Evolutionary conservation across 495 filamentous ascomycete genomes (phyloP).

Genomic region (Aspergillus incahuasiensis): DNA sequence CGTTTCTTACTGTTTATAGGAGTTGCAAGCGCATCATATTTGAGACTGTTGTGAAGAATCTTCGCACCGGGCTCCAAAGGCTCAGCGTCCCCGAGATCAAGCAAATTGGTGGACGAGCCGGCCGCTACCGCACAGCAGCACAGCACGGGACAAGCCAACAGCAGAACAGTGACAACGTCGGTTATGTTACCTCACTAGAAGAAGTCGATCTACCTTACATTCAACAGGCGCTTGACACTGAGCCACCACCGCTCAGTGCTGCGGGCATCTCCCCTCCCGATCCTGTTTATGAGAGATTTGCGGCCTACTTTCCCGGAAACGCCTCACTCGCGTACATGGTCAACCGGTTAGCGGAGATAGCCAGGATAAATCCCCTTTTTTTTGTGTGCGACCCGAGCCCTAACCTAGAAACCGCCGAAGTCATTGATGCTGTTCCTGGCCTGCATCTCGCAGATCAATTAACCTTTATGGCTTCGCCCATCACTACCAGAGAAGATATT

Average conservation of each 20-base stretch:
- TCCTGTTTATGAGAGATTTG: conserved; percentile 62
- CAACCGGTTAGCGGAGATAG: conserved; percentile 62
- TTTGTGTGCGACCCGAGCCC: conserved; percentile 62
- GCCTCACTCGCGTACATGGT: conserved; percentile 77
- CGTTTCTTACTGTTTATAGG: conserved; percentile 30
- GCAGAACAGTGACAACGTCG: conserved; percentile 43
- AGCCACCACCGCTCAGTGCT: conserved; percentile 60
- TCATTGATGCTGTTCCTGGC: conserved; percentile 59
- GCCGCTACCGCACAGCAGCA: conserved; percentile 72
- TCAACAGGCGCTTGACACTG: conserved; percentile 52
- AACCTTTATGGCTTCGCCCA: conserved; percentile 68
- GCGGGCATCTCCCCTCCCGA: conserved; percentile 73
- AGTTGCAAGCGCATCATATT: conserved; percentile 91
- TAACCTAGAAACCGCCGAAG: conserved; percentile 59
- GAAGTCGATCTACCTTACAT: conserved; percentile 62
- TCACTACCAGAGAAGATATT: conserved; percentile 22
- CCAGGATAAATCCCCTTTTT: conserved; percentile 57
- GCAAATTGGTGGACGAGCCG: conserved; percentile 92
- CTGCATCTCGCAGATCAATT: conserved; percentile 69
- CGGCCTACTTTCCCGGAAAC: conserved; percentile 68
- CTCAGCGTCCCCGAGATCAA: conserved; percentile 76
- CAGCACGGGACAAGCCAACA: conserved; percentile 27
- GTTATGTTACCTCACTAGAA: conserved; percentile 79
- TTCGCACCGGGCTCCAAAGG: conserved; percentile 43
- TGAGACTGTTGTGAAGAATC: conserved; percentile 65